Evolutionary conservation across 2,329 filamentous ascomycete genomes (phyloP).

Genomic region (Rutstroemia sp.): DNA sequence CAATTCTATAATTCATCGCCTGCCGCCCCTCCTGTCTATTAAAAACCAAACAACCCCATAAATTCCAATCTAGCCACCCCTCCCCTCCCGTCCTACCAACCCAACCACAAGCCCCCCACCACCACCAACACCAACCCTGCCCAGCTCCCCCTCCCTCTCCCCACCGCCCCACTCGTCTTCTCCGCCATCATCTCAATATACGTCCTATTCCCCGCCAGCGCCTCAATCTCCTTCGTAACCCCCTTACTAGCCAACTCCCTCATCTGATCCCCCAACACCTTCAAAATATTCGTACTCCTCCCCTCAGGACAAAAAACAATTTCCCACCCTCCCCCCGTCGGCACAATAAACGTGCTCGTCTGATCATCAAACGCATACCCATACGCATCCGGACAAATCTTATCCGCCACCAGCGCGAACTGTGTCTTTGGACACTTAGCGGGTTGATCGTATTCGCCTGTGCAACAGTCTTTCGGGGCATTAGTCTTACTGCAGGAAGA

Average conservation of each 20-base stretch:
- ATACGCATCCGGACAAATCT: conserved; percentile 77
- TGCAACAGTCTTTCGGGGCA: conserved; percentile 65
- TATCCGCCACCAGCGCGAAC: conserved; percentile 65
- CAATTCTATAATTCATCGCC: too few relatives aligned
- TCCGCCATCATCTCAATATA: conserved; percentile 21
- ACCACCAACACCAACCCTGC: conserved; percentile 25
- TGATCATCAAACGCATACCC: conserved; percentile 62
- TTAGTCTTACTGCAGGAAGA: conserved; percentile 68
- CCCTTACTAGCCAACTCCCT: conserved; percentile 39
- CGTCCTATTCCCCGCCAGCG: conserved; percentile 30
- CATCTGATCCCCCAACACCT: conserved; percentile 43
- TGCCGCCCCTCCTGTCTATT: too few relatives aligned
- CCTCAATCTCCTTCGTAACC: conserved; percentile 28
- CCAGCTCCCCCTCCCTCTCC: conserved; percentile 15
- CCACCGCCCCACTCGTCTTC: conserved; percentile 10
- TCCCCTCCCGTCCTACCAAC: neutral
- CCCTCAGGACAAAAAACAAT: conserved; percentile 67
- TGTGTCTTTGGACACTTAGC: conserved; percentile 56
- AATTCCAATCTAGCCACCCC: too few relatives aligned
- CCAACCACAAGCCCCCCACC: conserved; percentile 23
- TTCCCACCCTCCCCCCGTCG: conserved; percentile 67
- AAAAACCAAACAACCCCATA: too few relatives aligned
- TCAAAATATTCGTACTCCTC: conserved; percentile 51
- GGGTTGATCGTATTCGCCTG: conserved; percentile 57
- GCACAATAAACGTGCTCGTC: conserved; percentile 53